Percentiles rank a stretch among this genome's conserved stretches.
phyloP scores from a whole-genome alignment of 306 rosid genomes.

The Vigna reflexopilosa region DNA sequence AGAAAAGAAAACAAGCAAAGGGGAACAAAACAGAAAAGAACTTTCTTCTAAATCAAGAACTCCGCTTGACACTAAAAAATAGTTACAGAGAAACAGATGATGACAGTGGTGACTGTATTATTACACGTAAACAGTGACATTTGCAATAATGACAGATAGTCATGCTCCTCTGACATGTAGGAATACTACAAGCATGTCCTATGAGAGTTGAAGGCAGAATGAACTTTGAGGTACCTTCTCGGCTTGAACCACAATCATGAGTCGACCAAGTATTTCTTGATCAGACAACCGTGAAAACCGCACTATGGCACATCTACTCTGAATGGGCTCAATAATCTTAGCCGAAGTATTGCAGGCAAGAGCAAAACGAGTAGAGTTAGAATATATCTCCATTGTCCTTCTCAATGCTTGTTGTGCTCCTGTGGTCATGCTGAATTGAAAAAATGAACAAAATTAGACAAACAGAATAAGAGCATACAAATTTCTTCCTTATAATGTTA shows the following conservation, averaged over 20 bases:
- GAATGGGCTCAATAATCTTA: slow-evolving; percentile 95
- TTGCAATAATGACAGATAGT: slow-evolving; percentile 14
- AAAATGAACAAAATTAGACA: background rate
- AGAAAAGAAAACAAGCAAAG: background rate
- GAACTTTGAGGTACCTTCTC: slow-evolving; percentile 68
- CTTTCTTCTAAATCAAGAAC: background rate
- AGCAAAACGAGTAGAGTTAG: slow-evolving; percentile 91
- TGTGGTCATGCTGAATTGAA: slow-evolving; percentile 78
- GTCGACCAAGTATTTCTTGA: slow-evolving; percentile 88
- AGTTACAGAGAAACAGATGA: background rate
- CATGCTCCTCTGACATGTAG: slow-evolving; percentile 2
- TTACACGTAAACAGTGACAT: background rate
- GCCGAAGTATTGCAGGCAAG: slow-evolving; percentile 95
- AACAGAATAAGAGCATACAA: background rate
- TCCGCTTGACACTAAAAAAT: background rate
- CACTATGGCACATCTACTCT: slow-evolving; percentile 97
- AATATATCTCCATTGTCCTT: slow-evolving; percentile 95
- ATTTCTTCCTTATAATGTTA: background rate
- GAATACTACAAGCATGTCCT: background rate
- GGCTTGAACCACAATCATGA: slow-evolving; percentile 86
- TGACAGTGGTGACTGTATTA: background rate
- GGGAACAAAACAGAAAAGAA: background rate
- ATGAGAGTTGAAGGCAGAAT: background rate
- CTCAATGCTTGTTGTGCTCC: slow-evolving; percentile 99
- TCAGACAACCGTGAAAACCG: slow-evolving; percentile 86